A percentile compares a stretch with the other conserved stretches of the same genome.
phyloP scores from a whole-genome alignment of 106 monocot species.

The Dendrobium chrysotoxum region DNA sequence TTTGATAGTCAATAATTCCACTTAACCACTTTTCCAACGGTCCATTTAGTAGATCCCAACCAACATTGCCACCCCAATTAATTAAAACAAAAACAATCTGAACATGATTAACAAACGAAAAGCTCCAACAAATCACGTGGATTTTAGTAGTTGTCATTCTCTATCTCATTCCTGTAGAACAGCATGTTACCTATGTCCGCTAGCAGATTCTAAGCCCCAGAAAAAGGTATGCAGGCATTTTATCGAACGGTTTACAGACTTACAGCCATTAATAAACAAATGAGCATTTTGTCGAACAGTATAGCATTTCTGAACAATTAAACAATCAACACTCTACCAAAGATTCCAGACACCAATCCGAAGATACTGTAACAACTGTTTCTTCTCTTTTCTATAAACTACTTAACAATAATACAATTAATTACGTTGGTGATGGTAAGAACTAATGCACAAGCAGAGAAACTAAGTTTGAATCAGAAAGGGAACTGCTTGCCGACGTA shows the following conservation, averaged over 20 bases:
- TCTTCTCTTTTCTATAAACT: not conserved
- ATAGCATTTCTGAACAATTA: not conserved
- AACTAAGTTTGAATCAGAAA: conserved; percentile 17
- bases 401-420: not conserved
- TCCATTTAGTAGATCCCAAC: not conserved
- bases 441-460: not conserved
- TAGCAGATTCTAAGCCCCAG: not conserved
- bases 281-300: not conserved
- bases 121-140: conserved; percentile 1
- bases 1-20: not conserved
- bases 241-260: not conserved
- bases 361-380: not conserved
- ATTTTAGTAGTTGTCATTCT: not conserved
- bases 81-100: not conserved
- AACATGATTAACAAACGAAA: not conserved
- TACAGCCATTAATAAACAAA: not conserved
- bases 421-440: not conserved
- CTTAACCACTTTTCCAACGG: not conserved
- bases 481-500: conserved; percentile 82
- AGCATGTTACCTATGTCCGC: not conserved
- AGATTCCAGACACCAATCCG: not conserved
- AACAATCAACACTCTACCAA: not conserved
- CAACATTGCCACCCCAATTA: not conserved
- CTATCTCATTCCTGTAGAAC: not conserved
- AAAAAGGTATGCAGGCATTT: not conserved